Evolutionary conservation across 148 eudicot species (phyloP).

Genomic region (Chenopodium formosanum): DNA sequence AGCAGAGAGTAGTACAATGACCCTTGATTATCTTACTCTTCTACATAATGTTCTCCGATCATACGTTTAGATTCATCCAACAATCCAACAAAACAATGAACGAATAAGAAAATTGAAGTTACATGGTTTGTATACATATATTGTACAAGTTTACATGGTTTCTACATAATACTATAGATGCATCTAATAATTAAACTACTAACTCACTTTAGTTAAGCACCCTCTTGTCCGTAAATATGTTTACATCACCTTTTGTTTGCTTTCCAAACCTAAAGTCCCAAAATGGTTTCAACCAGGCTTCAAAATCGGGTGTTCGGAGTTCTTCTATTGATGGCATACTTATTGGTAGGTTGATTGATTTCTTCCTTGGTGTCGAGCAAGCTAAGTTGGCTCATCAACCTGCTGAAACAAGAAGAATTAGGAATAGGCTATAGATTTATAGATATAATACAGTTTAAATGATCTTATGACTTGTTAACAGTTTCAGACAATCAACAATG

Average conservation of each 20-base stretch:
- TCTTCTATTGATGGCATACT: slow-evolving; percentile 82
- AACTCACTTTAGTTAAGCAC: slow-evolving; percentile 31
- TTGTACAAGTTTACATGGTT: slow-evolving; percentile 36
- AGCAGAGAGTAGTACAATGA: background rate
- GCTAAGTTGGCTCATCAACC: slow-evolving; percentile 84
- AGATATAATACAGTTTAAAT: background rate
- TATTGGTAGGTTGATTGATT: slow-evolving; percentile 59
- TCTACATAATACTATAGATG: background rate
- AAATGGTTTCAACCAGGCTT: slow-evolving; percentile 68
- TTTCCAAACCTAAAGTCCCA: slow-evolving; percentile 76
- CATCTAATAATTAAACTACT: slow-evolving; percentile 17
- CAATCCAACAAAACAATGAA: slow-evolving; percentile 23
- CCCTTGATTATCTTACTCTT: background rate
- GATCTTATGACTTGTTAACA: background rate
- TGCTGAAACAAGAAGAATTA: slow-evolving; percentile 16
- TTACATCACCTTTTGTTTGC: slow-evolving; percentile 74
- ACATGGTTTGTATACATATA: slow-evolving; percentile 27
- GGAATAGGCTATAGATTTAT: background rate
- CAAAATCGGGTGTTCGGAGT: slow-evolving; percentile 82
- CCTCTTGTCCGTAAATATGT: slow-evolving; percentile 51
- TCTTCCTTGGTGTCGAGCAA: slow-evolving; percentile 91
- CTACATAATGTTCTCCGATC: slow-evolving; percentile 10
- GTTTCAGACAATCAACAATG: background rate
- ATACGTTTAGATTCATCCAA: slow-evolving; percentile 11
- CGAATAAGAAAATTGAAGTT: slow-evolving; percentile 15